Percentiles rank a stretch among this genome's conserved stretches.
Evolutionary conservation across 2,329 filamentous ascomycete species (phyloP).

Genomic region (Epichloe coenophiala): DNA sequence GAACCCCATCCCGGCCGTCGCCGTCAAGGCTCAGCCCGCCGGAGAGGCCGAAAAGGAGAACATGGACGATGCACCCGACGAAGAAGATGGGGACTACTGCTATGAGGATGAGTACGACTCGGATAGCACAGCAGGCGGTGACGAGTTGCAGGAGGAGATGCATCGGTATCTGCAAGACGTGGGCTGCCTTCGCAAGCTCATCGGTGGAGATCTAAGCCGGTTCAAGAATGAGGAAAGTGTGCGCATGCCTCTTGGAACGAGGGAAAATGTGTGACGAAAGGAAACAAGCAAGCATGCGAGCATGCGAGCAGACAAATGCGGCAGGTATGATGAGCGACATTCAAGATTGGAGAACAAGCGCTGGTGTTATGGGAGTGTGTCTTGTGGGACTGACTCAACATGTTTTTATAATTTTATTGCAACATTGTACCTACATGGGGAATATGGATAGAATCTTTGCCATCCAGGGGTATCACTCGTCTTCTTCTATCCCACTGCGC

Average conservation of each 20-base stretch:
- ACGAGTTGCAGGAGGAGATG: slow-evolving; percentile 72
- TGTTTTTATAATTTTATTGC: not conserved
- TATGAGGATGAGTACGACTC: slow-evolving; percentile 44
- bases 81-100: slow-evolving; percentile 41
- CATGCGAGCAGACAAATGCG: not conserved
- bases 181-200: slow-evolving; percentile 46
- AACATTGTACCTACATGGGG: not conserved
- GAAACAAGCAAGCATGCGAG: not conserved
- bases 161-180: slow-evolving; percentile 73
- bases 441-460: not conserved
- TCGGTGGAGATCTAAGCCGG: slow-evolving; percentile 65
- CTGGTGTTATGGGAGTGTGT: slow-evolving; percentile 5
- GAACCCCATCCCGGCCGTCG: slow-evolving; percentile 68
- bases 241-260: slow-evolving; percentile 32
- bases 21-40: slow-evolving; percentile 18
- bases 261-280: slow-evolving; percentile 23
- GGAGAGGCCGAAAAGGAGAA: slow-evolving; percentile 15
- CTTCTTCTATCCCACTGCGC: too few relatives aligned
- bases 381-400: not conserved
- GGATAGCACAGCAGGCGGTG: slow-evolving; percentile 31
- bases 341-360: slow-evolving; percentile 3
- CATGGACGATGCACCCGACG: slow-evolving; percentile 22
- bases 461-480: too few relatives aligned
- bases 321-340: not conserved
- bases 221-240: slow-evolving; percentile 50